Evolutionary conservation across 345 rosid genomes (phyloP).

Genomic region (Fremontodendron californicum): DNA sequence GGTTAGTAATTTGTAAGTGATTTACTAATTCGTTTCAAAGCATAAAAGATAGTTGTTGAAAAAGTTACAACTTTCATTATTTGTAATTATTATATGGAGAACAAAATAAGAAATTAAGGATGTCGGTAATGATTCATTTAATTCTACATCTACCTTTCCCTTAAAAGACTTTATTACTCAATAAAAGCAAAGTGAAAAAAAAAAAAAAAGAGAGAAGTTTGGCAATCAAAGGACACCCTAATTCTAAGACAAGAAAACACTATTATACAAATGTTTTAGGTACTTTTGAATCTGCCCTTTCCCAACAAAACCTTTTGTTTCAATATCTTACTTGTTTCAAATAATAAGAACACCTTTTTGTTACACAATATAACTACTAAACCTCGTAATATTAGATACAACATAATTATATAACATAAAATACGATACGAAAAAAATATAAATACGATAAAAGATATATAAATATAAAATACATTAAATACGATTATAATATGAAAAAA

Average conservation of each 20-base stretch:
- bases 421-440: too few species aligned
- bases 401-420: too few species aligned
- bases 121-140: constrained; percentile 4
- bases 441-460: too few species aligned
- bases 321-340: not conserved
- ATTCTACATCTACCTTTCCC: constrained; percentile 7
- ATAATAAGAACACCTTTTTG: not conserved
- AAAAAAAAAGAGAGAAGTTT: not conserved
- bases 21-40: not conserved
- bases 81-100: not conserved
- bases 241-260: constrained; percentile 13
- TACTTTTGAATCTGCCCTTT: not conserved
- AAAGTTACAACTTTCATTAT: not conserved
- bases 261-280: too few species aligned
- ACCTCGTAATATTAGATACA: too few species aligned
- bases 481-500: too few species aligned
- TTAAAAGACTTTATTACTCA: not conserved
- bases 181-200: not conserved
- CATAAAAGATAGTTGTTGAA: not conserved
- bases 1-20: too few species aligned
- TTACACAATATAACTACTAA: too few species aligned
- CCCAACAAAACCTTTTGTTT: not conserved
- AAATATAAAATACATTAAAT: too few species aligned
- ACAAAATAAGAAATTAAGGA: constrained; percentile 8
- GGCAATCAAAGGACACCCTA: not conserved